Evolutionary conservation across 2,329 filamentous ascomycete genomes (phyloP), one percentile per base, ranked within the genome.

Genomic region (Diaporthe australafricana): DNA sequence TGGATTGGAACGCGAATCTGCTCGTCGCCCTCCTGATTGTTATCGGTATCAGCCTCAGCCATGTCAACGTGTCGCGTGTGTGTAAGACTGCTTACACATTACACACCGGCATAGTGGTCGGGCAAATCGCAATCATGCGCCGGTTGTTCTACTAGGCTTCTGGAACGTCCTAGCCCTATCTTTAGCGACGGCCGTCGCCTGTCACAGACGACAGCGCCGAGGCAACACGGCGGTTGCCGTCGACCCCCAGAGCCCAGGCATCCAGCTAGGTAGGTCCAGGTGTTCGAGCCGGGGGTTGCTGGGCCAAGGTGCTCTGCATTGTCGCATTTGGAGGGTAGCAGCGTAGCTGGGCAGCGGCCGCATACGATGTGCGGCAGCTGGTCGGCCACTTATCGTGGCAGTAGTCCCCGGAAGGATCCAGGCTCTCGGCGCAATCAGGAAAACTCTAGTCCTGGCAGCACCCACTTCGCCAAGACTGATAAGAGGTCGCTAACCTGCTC

Each of bases 381-480:
- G 30, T n/a, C 30, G 50, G 60, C 60, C 60, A 65, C 60, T 68
- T 47, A 35, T 68, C 66, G 11, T 38, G 14, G 40, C 40, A 27
- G 20, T 38, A 12, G 20, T 53, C 50, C 40, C 32, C 66, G 38
- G 38, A 56, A 68, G 52, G 35, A 60, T 42, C 53, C 53, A 60
- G 53, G 35, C 22, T 30, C 53, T 35, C 53, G 47, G 67, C 53
- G 45, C 25, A 32, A 57, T 50, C 56, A 14, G 30, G n/a, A 50
- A 50, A 47, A 27, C 27, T 60, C 40, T 60, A 60, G 45, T 32
- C 67, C 56, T 60, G 22, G 53, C 67, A 48, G 53, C 42, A 65
- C 45, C 67, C 67, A 60, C 67, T 50, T 69, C 53, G 67, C 53
- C 67, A 69, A 69, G 67, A 25, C 53, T 52, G 67, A 69, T 50